These are phyloP conservation scores for Dictyostelium firmibasis DNA, from an alignment of 78 protist genomes.

Conservation along the genomic window DNA sequence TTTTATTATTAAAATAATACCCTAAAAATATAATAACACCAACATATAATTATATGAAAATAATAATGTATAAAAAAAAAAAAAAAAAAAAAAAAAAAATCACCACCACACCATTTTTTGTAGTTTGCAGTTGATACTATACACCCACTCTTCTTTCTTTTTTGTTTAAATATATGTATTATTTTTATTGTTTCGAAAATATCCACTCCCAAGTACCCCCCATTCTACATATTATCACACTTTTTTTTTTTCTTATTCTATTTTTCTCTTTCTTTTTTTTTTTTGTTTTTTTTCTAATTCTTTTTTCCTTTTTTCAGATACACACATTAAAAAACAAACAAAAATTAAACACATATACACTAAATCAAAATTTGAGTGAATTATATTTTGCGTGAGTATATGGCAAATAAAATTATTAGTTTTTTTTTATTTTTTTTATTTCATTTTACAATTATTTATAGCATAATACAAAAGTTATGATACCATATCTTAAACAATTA, in stretches of 20 bases:
- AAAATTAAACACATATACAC: neutral
- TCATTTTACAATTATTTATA: neutral
- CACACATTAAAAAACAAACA: neutral
- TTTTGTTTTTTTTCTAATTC: neutral
- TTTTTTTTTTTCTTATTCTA: too few relatives aligned
- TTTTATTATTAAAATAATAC: neutral
- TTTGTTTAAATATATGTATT: neutral
- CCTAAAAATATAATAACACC: neutral
- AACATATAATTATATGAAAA: neutral
- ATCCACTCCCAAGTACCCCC: neutral
- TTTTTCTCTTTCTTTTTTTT: too few relatives aligned
- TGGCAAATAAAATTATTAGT: neutral
- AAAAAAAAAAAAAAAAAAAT: too few relatives aligned
- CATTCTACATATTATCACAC: neutral
- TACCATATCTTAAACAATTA: neutral
- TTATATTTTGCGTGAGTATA: neutral
- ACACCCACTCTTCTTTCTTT: neutral
- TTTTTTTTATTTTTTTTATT: neutral
- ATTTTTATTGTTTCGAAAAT: neutral
- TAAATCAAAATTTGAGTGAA: neutral
- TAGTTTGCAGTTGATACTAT: neutral
- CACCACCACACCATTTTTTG: neutral
- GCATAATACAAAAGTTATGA: neutral
- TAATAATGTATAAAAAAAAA: too few relatives aligned
- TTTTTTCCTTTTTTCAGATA: neutral